A percentile compares a stretch with the other conserved stretches of the same genome.
Evolutionary conservation across 129 eudicot genomes (phyloP).

Genomic region (Smallanthus sonchifolius): DNA sequence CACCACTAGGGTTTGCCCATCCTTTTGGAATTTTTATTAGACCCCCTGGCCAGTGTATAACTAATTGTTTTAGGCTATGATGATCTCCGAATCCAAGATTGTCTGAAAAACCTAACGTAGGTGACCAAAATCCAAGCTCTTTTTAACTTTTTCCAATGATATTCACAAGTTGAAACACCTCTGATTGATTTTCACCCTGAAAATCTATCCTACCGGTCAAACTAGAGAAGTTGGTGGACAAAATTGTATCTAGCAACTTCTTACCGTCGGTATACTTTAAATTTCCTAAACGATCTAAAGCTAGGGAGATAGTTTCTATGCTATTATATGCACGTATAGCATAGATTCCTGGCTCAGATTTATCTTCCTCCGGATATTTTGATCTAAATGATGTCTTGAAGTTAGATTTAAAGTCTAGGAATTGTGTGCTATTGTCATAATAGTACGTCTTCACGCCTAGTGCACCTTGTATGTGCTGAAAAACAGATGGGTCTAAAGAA

Average conservation of each 20-base stretch:
- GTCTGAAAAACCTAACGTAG: constrained; percentile 21
- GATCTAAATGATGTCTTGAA: constrained; percentile 28
- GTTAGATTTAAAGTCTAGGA: constrained; percentile 26
- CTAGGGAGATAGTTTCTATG: constrained; percentile 28
- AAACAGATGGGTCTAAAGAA: constrained; percentile 36
- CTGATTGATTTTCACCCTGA: constrained; percentile 18
- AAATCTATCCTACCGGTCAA: constrained; percentile 34
- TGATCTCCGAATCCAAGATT: neutral
- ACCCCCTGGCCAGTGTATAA: constrained; percentile 48
- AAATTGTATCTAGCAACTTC: constrained; percentile 28
- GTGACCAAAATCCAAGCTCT: constrained; percentile 51
- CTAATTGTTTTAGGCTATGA: neutral
- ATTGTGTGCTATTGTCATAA: constrained; percentile 6
- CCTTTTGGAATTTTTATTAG: constrained; percentile 29
- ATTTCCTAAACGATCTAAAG: constrained; percentile 24
- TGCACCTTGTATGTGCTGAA: constrained; percentile 36
- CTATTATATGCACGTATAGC: constrained; percentile 54
- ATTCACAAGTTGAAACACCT: constrained; percentile 32
- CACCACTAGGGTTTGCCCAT: constrained; percentile 37
- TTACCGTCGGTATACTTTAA: neutral
- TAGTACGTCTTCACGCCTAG: constrained; percentile 37
- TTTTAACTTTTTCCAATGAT: constrained; percentile 50
- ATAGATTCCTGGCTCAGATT: constrained; percentile 33
- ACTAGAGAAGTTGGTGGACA: constrained; percentile 34
- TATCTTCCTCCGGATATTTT: constrained; percentile 38